A percentile compares a stretch with the other conserved stretches of the same genome.
Conservation (phyloP, 164 flowering plant genomes). For the Akebia trifoliata region DNA sequence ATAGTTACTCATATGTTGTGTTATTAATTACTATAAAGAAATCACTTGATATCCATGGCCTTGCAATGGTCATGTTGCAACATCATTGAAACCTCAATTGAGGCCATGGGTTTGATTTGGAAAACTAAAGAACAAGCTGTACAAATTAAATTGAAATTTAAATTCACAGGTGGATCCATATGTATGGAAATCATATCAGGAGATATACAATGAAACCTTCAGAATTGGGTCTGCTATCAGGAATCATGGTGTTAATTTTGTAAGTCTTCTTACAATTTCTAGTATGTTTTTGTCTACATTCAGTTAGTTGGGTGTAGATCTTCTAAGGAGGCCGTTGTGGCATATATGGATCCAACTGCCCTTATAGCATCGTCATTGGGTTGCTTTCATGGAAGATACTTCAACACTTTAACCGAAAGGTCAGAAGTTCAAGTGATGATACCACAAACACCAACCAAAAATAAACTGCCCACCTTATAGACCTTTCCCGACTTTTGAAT, state of each 20-base stretch:
- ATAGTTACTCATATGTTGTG: not conserved
- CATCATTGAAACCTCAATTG: not conserved
- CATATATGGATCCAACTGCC: conserved; percentile 84
- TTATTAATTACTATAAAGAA: no score
- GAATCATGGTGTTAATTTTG: conserved; percentile 63
- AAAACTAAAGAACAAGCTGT: not conserved
- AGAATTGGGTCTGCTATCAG: conserved; percentile 75
- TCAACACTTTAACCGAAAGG: no score
- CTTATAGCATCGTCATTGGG: no score
- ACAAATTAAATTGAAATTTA: not conserved
- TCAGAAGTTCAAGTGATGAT: no score
- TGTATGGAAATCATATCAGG: conserved; percentile 69
- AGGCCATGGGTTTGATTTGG: not conserved
- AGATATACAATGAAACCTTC: conserved; percentile 57
- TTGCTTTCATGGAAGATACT: no score
- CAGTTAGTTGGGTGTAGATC: not conserved
- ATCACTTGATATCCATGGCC: no score
- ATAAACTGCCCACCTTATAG: no score
- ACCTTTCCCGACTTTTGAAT: no score
- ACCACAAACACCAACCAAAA: no score
- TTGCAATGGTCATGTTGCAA: no score
- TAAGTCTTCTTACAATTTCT: conserved; percentile 28
- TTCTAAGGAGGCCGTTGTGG: conserved; percentile 81
- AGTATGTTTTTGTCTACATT: not conserved
- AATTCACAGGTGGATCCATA: conserved; percentile 64